Evolutionary conservation across 2,329 filamentous ascomycete genomes (phyloP), one percentile per base, ranked within the genome.

Genomic region (Zymoseptoria pseudotritici): DNA sequence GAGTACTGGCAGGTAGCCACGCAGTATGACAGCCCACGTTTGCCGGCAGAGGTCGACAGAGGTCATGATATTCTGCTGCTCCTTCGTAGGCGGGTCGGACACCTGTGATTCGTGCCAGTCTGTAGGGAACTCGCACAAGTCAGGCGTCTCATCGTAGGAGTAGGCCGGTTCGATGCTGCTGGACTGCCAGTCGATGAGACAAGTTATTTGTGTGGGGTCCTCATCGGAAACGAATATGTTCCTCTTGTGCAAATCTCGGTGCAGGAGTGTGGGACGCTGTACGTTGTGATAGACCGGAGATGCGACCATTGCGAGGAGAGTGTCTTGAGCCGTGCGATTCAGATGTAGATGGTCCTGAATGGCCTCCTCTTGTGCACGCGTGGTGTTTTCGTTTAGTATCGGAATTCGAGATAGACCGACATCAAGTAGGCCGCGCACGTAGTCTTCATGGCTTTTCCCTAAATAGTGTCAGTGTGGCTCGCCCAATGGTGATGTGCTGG

Each of bases 161-260:
- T 22, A 54, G 17, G 24, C 53, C 10, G 53, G 53, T 36, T 54
- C 53, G n/a, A 54, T 36, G 26, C 53, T 54, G 17, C 20, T 42
- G n/a, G 53, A 24, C 26, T 54, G 53, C 53, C 53, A 54, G 19
- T 54, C 53, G 26, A 54, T 54, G 53, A 54, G 22, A 26, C 21
- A 19, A 1, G 53, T 54, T 11, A 54, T 42, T 13, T 54, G n/a
- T 29, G 53, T 42, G 13, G 53, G 53, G 9, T 54, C 53, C 1
- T 24, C 26, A 17, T 54, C 53, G 19, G 53, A 54, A n/a, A 54
- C 53, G 26, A 54, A 54, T 26, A 54, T 54, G 53, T 54, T 54
- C 29, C 53, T n/a, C 29, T 54, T 54, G 53, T 54, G 53, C n/a
- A 54, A 19, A 20, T 54, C 53, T 21, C n/a, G 21, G 19, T 54